Evolutionary conservation across 768 basidiomycete species (phyloP), one percentile per base, ranked within the genome.

Genomic region (Coprinopsis cinerea): DNA sequence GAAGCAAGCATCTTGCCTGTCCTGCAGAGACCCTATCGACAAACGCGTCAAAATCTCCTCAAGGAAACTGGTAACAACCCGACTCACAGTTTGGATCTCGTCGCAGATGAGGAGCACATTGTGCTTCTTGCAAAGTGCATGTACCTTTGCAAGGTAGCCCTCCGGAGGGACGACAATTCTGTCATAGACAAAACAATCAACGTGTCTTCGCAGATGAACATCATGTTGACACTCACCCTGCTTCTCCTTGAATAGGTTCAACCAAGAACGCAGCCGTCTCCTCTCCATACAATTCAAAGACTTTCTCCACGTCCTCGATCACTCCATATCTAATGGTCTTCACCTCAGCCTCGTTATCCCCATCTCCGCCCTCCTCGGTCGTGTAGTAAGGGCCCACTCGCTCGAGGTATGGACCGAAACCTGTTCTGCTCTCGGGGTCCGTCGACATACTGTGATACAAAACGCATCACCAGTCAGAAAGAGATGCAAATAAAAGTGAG

Each of bases 211-310:
- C 11, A 39, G 17, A 18, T 11, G 36, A 39, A 45, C 22, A 18
- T 14, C 17, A 45, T 30, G 34, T n/a, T n/a, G 7, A 42, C 28
- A 55, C 88, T 39, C 63, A 92, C 90, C 92, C 94, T 15, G 95
- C 95, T 69, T 97, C 95, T n/a, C 95, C 95, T 64, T 99, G 96
- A 54, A 99, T 98, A 4, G 96, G 96, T 68, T 99, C 96, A 2
- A 99, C 79, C 49, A 99, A 75, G 74, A 99, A 93, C 1, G 90
- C 95, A 4, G 94, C 96, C 22, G 90, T 82, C 51, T 88, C 76
- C 53, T 85, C 67, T 7, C 95, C 93, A 63, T 93, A 75, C 30
- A 83, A 63, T 53, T 89, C 83, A 25, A 99, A 66, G 4, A 91
- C 95, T 10, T 75, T 73, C 63, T 84, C 79, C n/a, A 98, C 66